Evolutionary conservation across 768 basidiomycete species (phyloP).

Genomic region (Calvatia gigantea): DNA sequence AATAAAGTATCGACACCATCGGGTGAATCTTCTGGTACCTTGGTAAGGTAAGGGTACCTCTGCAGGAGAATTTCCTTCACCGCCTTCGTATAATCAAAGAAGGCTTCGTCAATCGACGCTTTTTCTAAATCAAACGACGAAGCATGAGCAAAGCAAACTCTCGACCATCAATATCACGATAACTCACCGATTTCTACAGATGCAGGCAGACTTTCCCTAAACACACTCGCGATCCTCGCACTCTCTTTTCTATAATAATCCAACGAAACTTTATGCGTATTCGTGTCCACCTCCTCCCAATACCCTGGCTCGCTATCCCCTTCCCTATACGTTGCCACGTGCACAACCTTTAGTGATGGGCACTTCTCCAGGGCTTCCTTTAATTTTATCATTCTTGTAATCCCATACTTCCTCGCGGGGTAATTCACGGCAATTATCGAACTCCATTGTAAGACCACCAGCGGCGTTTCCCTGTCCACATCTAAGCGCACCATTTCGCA

Average conservation of each 20-base stretch:
- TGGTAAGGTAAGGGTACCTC: conserved; percentile 71
- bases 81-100: conserved; percentile 84
- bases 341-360: conserved; percentile 79
- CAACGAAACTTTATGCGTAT: conserved; percentile 94
- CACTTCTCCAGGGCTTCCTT: conserved; percentile 84
- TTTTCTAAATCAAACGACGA: conserved; percentile 58
- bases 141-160: background rate
- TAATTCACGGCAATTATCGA: conserved; percentile 94
- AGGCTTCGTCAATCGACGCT: conserved; percentile 97
- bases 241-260: conserved; percentile 93
- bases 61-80: conserved; percentile 74
- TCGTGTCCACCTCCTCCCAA: conserved; percentile 84
- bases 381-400: conserved; percentile 85
- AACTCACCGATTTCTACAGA: conserved; percentile 71
- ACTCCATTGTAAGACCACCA: conserved; percentile 89
- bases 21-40: conserved; percentile 65
- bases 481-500: conserved; percentile 85
- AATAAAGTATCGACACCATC: conserved; percentile 73
- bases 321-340: conserved; percentile 93
- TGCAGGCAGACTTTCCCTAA: conserved; percentile 72
- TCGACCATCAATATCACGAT: background rate
- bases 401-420: conserved; percentile 87
- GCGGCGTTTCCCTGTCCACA: conserved; percentile 53
- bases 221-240: conserved; percentile 77
- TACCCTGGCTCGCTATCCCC: conserved; percentile 87